These are phyloP conservation scores for Colletotrichum sp. DNA, from an alignment of 2,329 filamentous ascomycete species.

Conservation along the genomic window DNA sequence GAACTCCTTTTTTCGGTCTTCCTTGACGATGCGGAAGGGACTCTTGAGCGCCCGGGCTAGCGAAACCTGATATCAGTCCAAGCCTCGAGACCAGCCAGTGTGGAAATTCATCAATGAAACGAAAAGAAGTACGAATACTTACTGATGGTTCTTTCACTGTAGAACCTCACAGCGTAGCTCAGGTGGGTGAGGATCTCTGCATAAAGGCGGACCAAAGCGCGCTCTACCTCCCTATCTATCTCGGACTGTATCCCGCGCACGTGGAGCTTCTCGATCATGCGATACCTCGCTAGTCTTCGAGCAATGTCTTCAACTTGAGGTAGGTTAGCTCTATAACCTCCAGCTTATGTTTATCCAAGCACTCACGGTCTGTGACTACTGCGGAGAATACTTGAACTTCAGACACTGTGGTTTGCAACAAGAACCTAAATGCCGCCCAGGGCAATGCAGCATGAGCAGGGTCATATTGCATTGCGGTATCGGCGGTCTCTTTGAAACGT, in stretches of 20 bases:
- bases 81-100: too few relatives aligned
- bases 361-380: not conserved
- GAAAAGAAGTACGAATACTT: not conserved
- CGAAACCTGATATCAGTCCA: not conserved
- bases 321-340: not conserved
- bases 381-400: not conserved
- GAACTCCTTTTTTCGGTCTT: not conserved
- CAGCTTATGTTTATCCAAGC: not conserved
- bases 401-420: conserved; percentile 22
- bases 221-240: not conserved
- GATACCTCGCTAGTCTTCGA: not conserved
- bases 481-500: conserved; percentile 31
- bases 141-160: not conserved
- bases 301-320: not conserved
- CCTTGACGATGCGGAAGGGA: not conserved
- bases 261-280: not conserved
- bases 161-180: not conserved
- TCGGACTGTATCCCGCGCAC: not conserved
- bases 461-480: conserved; percentile 29
- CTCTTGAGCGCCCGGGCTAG: not conserved
- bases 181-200: not conserved
- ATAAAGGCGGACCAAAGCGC: not conserved
- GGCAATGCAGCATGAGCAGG: conserved; percentile 31
- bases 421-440: conserved; percentile 32
- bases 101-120: too few relatives aligned